Evolutionary conservation across 306 rosid species (phyloP), one percentile per base, ranked within the genome.

Genomic region (Sicyos edulis): DNA sequence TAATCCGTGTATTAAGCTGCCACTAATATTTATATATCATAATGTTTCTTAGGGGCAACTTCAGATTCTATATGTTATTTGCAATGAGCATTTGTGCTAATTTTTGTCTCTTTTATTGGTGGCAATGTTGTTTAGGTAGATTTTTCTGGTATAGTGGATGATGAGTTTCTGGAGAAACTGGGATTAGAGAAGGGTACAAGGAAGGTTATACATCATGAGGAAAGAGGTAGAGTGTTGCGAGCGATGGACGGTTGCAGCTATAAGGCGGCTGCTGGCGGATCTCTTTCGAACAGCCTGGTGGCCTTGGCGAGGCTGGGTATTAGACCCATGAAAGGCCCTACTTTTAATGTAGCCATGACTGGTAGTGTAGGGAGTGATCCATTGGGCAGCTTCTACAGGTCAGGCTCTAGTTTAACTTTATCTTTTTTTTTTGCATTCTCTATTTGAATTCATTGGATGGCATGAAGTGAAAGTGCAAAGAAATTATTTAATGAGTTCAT

Each of bases 181-280:
- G 97, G 80, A 20, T 78, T 93, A 47, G 98, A 93, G 77, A 93
- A 93, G 85, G 98, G 97, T 73, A 87, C 89, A 2, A 72, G 97
- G 83, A 93, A 87, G 84, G 76, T 90, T 29, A 88, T 90, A 67
- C 83, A 90, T 76, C 98, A 88, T n/a, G 97, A 93, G 82, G 98
- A 88, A 81, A 87, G 98, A 73, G 97, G 98, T 20, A 82, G 89
- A 80, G 92, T 90, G 69, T 86, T 93, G 86, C 86, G 75, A 79
- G 98, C 97, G 37, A 93, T 93, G 98, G 98, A 93, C 74, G 98
- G 98, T 17, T 84, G 96, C 76, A 88, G 82, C 89, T 93, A 93
- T 81, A 93, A 90, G 82, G 98, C 98, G 11, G 98, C 97, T 1
- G 98, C 97, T 21, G 98, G 98, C 61, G 98, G 98, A 40, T 93